These are phyloP conservation scores for Didymella lethalis DNA, from an alignment of 2,329 filamentous ascomycete species.

Conservation along the genomic window DNA sequence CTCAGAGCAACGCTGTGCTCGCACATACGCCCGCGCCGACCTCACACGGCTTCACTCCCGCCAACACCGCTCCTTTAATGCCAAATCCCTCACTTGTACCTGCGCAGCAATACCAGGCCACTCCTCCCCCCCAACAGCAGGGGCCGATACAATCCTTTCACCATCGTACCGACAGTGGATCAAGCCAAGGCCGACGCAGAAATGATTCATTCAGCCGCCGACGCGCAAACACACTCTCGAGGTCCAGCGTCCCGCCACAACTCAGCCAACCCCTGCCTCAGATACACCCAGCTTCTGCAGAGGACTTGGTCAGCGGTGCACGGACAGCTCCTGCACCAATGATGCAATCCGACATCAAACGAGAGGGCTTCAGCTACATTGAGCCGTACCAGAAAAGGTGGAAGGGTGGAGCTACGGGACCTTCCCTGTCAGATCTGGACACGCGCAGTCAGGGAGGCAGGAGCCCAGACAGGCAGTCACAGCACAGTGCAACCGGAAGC, in stretches of 20 bases:
- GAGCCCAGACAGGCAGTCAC: constrained; percentile 47
- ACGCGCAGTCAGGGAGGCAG: constrained; percentile 38
- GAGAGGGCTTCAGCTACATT: constrained; percentile 38
- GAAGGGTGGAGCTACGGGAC: constrained; percentile 36
- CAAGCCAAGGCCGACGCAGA: constrained; percentile 43
- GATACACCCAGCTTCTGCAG: constrained; percentile 44
- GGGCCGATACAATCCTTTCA: constrained; percentile 44
- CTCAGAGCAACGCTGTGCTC: constrained; percentile 36
- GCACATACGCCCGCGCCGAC: constrained; percentile 35
- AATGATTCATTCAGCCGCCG: constrained; percentile 47
- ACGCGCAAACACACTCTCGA: constrained; percentile 39
- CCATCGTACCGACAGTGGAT: constrained; percentile 45
- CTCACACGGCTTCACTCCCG: constrained; percentile 48
- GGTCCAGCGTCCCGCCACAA: constrained; percentile 49
- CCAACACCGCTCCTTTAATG: constrained; percentile 50
- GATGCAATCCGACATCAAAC: constrained; percentile 40
- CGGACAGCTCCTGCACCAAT: constrained; percentile 45
- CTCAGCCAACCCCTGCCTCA: constrained; percentile 44
- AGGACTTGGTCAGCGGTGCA: constrained; percentile 47
- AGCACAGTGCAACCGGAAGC: constrained; percentile 46
- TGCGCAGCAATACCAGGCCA: constrained; percentile 39
- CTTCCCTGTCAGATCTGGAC: constrained; percentile 35
- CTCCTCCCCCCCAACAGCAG: constrained; percentile 33
- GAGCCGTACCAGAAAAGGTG: constrained; percentile 45
- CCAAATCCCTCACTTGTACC: constrained; percentile 35